Base-by-base conservation (phyloP, 1,284 basidiomycete species). In the Pseudozyma thailandica region DNA sequence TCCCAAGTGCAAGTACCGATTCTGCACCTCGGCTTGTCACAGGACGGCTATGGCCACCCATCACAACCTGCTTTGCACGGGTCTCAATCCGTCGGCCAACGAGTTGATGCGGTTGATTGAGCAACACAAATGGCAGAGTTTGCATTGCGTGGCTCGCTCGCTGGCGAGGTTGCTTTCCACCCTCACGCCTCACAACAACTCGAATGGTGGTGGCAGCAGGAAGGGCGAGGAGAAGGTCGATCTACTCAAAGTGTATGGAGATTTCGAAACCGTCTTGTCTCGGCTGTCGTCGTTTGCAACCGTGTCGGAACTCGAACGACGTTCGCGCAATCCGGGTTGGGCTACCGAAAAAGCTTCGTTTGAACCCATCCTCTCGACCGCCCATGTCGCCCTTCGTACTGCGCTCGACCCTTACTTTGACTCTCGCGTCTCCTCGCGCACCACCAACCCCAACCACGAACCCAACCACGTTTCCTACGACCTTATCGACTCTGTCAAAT, bases 21-120 rank as follows among this genome's bases (percentile, higher is more conserved):
- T 92, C 84, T 94, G 92, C 84, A 91, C 88, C 68, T 87, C 90
- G 4, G 86, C 91, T 1, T 94, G 92, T 79, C 86, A 88, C 15
- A 82, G 86, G 7, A 87, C 89, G 18, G 87, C 88, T 0, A 68
- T 76, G 5, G 86, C 86, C 0, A 86, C 86, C 52, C 87, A 87
- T 8, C 92, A 93, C 68, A 87, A 89, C 0, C 84, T 94, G 2
- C 85, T 94, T 9, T 94, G 92, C 75, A 86, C 88, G 1, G 86
- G 87, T 1, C 88, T 89, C 54, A 94, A 93, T 77, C 90, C 90
- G 0, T 88, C 87, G 6, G 88, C 87, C 2, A 82, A 71, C 27
- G 70, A 79, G 28, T 75, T 84, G 58, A 75, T 69, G 48, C 80
- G 81, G 50, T 69, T 80, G 50, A 68, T 77, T 15, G 77, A 82